Evolutionary conservation across 1,284 basidiomycete species (phyloP).

Genomic region (Rhodotorula sp.): DNA sequence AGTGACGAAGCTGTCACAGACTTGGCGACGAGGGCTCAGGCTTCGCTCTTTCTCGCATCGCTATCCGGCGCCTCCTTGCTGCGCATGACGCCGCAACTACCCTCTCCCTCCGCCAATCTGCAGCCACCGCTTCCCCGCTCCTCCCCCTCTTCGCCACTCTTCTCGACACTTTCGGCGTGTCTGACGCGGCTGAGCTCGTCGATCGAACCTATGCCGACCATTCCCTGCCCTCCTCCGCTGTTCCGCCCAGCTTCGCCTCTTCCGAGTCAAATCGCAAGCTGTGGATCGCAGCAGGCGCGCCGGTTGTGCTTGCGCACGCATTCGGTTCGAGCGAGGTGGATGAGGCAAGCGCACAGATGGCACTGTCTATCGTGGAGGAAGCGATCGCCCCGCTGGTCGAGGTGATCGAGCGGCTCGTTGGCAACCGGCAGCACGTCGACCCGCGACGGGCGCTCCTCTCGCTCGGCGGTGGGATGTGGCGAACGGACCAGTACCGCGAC

Average conservation of each 20-base stretch:
- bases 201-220: conserved; percentile 29
- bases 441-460: conserved; percentile 38
- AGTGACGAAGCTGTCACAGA: not conserved
- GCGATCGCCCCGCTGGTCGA: conserved; percentile 37
- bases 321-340: conserved; percentile 8
- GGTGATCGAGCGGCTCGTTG: conserved; percentile 36
- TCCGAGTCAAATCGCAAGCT: conserved; percentile 46
- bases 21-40: conserved; percentile 42
- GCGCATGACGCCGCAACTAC: conserved; percentile 20
- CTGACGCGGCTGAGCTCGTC: conserved; percentile 24
- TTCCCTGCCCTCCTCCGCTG: not conserved
- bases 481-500: conserved; percentile 36
- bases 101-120: not conserved
- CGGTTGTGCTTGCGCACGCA: conserved; percentile 43
- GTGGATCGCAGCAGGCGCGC: conserved; percentile 46
- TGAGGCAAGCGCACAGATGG: conserved; percentile 13
- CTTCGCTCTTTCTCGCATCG: conserved; percentile 29
- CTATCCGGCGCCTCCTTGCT: conserved; percentile 24
- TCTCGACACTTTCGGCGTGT: conserved; percentile 17
- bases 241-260: conserved; percentile 29
- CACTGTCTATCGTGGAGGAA: conserved; percentile 21
- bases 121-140: not conserved
- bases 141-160: conserved; percentile 19
- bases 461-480: conserved; percentile 48
- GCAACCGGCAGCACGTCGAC: conserved; percentile 24